phyloP scores from a whole-genome alignment of 2,329 filamentous ascomycete genomes.

The Verruconis gallopava region DNA sequence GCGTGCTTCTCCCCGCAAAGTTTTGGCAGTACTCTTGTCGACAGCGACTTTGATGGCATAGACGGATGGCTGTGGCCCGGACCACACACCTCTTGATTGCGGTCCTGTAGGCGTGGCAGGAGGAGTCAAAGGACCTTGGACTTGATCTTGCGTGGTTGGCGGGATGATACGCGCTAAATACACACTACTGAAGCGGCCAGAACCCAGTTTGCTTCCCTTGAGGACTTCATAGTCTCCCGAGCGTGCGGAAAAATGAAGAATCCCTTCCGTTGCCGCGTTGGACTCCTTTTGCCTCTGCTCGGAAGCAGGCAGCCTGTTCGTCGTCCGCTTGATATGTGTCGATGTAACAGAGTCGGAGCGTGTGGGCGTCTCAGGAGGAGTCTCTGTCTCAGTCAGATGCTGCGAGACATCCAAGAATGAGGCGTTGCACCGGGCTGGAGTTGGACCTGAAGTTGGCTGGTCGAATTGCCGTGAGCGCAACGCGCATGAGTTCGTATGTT shows the following conservation, averaged over 20 bases:
- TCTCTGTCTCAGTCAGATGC: background rate
- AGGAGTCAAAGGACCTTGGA: background rate
- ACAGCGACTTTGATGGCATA: constrained; percentile 6
- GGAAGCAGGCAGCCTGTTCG: background rate
- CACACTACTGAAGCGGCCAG: constrained; percentile 6
- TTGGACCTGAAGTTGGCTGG: background rate
- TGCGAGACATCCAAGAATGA: background rate
- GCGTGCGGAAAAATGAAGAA: background rate
- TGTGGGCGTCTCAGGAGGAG: background rate
- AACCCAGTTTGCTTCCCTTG: background rate
- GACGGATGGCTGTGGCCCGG: background rate
- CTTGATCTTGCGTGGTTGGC: background rate
- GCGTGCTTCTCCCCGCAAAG: background rate
- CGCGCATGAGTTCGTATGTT: background rate
- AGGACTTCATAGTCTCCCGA: background rate
- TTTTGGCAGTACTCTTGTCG: background rate
- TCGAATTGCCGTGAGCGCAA: background rate
- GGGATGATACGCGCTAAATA: background rate
- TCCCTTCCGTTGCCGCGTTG: background rate
- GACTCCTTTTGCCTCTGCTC: too few species aligned
- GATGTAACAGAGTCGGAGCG: background rate
- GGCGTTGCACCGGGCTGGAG: background rate
- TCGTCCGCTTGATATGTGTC: background rate
- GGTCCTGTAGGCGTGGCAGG: constrained; percentile 6
- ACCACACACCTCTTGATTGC: background rate